Evolutionary conservation across 148 eudicot species (phyloP), one percentile per base, ranked within the genome.

Genomic region (Polygonum aviculare): DNA sequence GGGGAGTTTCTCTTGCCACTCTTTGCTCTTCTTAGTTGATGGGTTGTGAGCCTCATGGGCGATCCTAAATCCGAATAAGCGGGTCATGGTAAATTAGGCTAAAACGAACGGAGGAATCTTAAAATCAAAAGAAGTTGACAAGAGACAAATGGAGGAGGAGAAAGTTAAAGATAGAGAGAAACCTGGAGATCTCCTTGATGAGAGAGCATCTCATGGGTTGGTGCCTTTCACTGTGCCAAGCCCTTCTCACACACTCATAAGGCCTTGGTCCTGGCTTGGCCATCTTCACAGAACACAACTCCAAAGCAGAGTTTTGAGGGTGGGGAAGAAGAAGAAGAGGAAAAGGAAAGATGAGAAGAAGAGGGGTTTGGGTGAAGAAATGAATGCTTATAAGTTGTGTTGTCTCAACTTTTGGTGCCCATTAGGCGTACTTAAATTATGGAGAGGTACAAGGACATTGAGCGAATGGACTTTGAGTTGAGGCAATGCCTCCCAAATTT

Each of bases 1-100:
- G 77, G 97, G 97, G 40, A 90, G 89, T 82, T 93, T 93, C 76
- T 93, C 89, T 77, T 90, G 97, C 95, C 95, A 93, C 84, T 93
- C 95, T 78, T 85, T 93, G 88, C 90, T 93, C 86, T 90, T 90
- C 79, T 80, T 90, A 0, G 91, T 87, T 55, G 81, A 74, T 57
- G 88, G 78, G 73, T 86, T 79, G 72, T 92, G 97, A 77, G 85
- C 87, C 78, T 88, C 93, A 86, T 86, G 80, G 22, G 85, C 89
- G 84, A 90, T 74, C 82, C 97, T 67, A 44, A 70, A 44, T 62
- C 73, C 73, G 77, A 57, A 21, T 26, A 54, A 54, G 5, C 6
- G 8, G 22, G 22, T 49, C 51, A 54, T n/a, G 60, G 60, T 54
- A 4, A 54, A n/a, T 54, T 54, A 54, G 60, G 21, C 22, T 3